Evolutionary conservation across 352 stramenopile species (phyloP), one percentile per base, ranked within the genome.

Genomic region (Pythium aristosporum): DNA sequence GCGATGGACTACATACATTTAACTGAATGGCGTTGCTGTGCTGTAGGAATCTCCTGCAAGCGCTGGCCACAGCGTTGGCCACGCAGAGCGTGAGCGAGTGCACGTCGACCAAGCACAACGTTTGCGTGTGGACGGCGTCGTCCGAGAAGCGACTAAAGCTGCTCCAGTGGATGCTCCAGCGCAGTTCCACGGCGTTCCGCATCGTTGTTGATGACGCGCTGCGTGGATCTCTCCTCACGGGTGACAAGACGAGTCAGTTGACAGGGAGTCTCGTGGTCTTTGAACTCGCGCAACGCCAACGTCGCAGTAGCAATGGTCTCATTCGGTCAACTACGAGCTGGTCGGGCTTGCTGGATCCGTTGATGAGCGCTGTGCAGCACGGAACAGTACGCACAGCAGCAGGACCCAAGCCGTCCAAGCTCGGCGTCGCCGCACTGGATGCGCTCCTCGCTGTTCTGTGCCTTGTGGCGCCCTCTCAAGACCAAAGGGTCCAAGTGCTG

Each of bases 221-320:
- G 11, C 6, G 15, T 15, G 15, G 6, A 1, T 15, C 39, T 15
- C 65, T 72, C 49, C 10, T 37, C 37, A 30, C 25, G 25, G 0
- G 71, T 75, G 46, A 56, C 42, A 92, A 91, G 54, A 63, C 72
- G 21, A 73, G 72, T 16, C 81, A 89, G 63, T 25, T 92, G 43
- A 56, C 75, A n/a, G 72, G 71, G 21, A 80, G 75, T 58, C 74
- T 91, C 18, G 73, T 79, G 20, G 42, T 88, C 18, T 88, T 89
- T 54, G 83, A 91, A 59, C 52, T 92, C 9, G 44, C 87, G 7
- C 79, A 87, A 53, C 65, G 61, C n/a, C 62, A 67, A 47, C 73
- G 54, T 23, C 32, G 53, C 57, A 5, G 18, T 3, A 23, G 12
- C 21, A 18, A 9, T 44, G 11, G 11, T n/a, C n/a, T 3, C 1